Evolutionary conservation across 129 eudicot genomes (phyloP).

Genomic region (Gnaphalium uliginosum): DNA sequence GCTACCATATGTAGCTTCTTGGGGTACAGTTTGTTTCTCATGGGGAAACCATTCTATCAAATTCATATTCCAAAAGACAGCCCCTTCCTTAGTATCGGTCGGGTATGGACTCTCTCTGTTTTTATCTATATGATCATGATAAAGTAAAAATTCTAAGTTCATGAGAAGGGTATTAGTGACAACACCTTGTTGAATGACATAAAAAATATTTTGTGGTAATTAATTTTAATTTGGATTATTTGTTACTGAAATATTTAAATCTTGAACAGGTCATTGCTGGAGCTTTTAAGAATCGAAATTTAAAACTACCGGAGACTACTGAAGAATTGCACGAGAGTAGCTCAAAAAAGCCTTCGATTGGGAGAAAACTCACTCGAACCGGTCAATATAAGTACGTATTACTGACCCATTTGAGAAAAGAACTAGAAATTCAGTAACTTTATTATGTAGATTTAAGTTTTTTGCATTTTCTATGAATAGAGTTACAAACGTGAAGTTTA

Average conservation of each 20-base stretch:
- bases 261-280: constrained; percentile 50
- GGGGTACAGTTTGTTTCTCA: constrained; percentile 37
- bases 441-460: not conserved
- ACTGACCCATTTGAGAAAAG: not conserved
- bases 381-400: constrained; percentile 51
- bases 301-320: constrained; percentile 44
- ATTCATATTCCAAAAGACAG: constrained; percentile 52
- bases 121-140: too few species aligned
- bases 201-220: not conserved
- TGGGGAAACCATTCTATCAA: constrained; percentile 57
- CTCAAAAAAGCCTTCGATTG: constrained; percentile 38
- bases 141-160: not conserved
- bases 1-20: constrained; percentile 28
- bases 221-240: not conserved
- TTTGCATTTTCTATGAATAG: not conserved
- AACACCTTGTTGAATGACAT: constrained; percentile 2
- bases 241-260: not conserved
- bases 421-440: not conserved
- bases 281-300: constrained; percentile 54
- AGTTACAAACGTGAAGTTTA: not conserved
- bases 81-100: constrained; percentile 46
- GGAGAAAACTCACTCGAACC: constrained; percentile 48
- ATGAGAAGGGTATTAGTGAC: not conserved
- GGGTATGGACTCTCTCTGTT: constrained; percentile 35
- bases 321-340: constrained; percentile 51